Conservation (phyloP, 345 rosid genomes). For the Dimocarpus longan region DNA sequence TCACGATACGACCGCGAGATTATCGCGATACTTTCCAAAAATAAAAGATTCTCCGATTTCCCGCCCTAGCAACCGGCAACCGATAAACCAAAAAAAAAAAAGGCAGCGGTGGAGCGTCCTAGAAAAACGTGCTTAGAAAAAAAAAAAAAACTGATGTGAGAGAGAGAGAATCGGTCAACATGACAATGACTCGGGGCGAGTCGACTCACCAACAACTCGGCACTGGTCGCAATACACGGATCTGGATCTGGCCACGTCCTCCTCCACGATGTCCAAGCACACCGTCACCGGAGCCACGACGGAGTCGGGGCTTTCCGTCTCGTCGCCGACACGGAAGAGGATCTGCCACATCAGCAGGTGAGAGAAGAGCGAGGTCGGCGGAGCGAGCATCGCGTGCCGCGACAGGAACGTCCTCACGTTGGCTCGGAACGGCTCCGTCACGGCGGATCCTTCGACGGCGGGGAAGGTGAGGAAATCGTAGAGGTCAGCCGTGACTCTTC, state of each 20-base stretch:
- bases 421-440: constrained; percentile 45
- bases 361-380: constrained; percentile 52
- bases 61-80: constrained; percentile 37
- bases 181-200: constrained; percentile 29
- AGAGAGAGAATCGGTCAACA: constrained; percentile 25
- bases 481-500: constrained; percentile 73
- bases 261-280: constrained; percentile 61
- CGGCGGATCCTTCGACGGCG: constrained; percentile 6
- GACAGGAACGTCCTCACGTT: constrained; percentile 44
- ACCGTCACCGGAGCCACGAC: constrained; percentile 33
- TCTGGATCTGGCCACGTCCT: constrained; percentile 74
- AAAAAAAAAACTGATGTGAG: constrained; percentile 4
- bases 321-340: constrained; percentile 53
- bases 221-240: constrained; percentile 76
- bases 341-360: constrained; percentile 64
- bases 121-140: constrained; percentile 24
- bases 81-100: constrained; percentile 10
- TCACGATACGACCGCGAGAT: constrained; percentile 13
- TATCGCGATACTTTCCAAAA: background rate
- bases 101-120: constrained; percentile 10
- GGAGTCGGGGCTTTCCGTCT: constrained; percentile 34
- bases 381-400: constrained; percentile 52
- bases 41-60: constrained; percentile 19
- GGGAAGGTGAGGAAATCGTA: constrained; percentile 58
- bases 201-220: constrained; percentile 78